Base-by-base conservation (phyloP, 2,329 filamentous ascomycete species). In the Pezicula carpinea region DNA sequence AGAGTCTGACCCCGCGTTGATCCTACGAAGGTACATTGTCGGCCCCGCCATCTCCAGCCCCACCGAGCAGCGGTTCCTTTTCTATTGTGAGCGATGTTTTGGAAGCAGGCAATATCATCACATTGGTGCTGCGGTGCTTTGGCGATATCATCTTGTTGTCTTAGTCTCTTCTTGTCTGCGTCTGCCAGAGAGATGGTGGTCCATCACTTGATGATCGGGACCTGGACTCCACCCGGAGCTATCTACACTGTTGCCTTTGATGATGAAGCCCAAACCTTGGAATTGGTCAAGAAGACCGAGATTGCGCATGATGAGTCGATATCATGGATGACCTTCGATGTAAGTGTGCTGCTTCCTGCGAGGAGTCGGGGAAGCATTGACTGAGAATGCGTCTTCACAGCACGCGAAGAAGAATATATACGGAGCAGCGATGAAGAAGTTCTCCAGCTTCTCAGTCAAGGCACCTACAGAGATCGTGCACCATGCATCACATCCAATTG, bases 291-390 rank as follows among this genome's bases (percentile, higher is more conserved):
- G 71, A 82, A 85, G 58, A 93, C 88, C 1, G 80, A 83, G 49
- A 93, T 95, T 47, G 85, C 88, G 4, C 69, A 86, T 44, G 86
- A 92, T 54, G 88, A 95, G 68, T 87, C 89, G 6, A 93, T 95
- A 56, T 95, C 89, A 50, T 95, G 89, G 89, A 92, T 95, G 86
- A 85, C 88, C 14, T 92, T 95, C 61, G 85, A 89, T 65, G 87
- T 89, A 72, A 69, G 84, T 61, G 18, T 11, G 39, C 35, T 42
- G 4, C n/a, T 38, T 49, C 8, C 45, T 42, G 7, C 44, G 15
- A 13, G n/a, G 17, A 15, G 32, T 7, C 19, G 2, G 6, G 14
- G 17, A 35, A 3, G 10, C 18, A 22, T 40, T 40, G 19, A 32
- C 39, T 41, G 17, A 18, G 23, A 26, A 3, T 4, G 5, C n/a